Evolutionary conservation across 2,329 filamentous ascomycete species (phyloP).

Genomic region (Elsinoe batatas): DNA sequence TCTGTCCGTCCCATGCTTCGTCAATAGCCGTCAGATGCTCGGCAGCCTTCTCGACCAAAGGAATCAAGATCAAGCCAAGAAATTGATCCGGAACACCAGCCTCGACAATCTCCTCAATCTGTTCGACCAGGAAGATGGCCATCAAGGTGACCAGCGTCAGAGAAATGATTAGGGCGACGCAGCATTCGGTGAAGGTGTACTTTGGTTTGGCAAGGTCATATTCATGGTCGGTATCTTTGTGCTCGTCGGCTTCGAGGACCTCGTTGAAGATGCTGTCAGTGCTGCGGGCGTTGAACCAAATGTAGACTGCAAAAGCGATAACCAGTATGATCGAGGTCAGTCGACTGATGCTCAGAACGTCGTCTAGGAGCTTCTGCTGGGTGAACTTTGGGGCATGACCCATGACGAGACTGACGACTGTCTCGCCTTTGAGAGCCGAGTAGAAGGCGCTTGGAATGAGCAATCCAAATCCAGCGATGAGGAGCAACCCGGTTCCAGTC

Average conservation of each 20-base stretch:
- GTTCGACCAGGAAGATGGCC: constrained; percentile 61
- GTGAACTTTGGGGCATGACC: constrained; percentile 4
- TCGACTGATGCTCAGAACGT: constrained; percentile 57
- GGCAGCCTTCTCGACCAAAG: constrained; percentile 73
- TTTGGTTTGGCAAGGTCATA: constrained; percentile 53
- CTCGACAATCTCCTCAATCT: constrained; percentile 55
- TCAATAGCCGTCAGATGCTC: constrained; percentile 77
- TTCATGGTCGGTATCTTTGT: constrained; percentile 53
- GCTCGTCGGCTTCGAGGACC: constrained; percentile 62
- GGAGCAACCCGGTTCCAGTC: constrained; percentile 65
- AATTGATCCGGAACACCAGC: constrained; percentile 48
- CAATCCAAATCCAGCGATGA: constrained; percentile 53
- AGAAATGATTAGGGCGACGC: constrained; percentile 54
- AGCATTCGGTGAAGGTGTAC: constrained; percentile 63
- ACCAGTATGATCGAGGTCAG: constrained; percentile 62
- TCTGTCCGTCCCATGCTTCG: constrained; percentile 69
- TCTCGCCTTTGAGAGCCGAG: constrained; percentile 6
- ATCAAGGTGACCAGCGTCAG: constrained; percentile 63
- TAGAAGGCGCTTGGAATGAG: constrained; percentile 9
- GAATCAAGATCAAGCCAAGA: constrained; percentile 64
- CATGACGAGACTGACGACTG: not conserved
- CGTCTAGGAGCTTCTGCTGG: constrained; percentile 34
- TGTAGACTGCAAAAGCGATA: constrained; percentile 50
- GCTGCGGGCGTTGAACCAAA: constrained; percentile 64
- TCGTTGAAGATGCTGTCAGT: constrained; percentile 71